Evolutionary conservation across 78 protist species (phyloP), one percentile per base, ranked within the genome.

Genomic region (Anaeramoeba ignava): DNA sequence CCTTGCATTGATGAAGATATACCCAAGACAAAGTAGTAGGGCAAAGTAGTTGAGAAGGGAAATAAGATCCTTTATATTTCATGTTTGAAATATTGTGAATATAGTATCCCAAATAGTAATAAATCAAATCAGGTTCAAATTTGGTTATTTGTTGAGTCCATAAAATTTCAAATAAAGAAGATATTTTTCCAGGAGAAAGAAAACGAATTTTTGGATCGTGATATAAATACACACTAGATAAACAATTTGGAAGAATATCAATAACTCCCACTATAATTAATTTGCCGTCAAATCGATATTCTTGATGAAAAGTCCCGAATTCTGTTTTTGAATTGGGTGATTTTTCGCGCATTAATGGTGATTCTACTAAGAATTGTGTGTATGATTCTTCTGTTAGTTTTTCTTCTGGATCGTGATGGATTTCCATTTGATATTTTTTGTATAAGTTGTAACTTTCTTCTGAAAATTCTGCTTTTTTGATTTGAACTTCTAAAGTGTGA

Each of bases 201-300:
- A 12, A 38, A 31, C 41, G 17, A 83, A 3, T 79, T 17, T 88
- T 87, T 33, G 96, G 94, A 83, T 93, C 94, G 81, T 92, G 92
- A 54, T 89, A 68, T 68, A 90, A 81, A 36, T 93, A 93, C 2
- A 92, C 94, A 40, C 93, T 89, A 2, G 92, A 88, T 33, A 93
- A n/a, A 54, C 94, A 91, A n/a, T 34, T 0, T 33, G 94, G 94
- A 2, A 92, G 80, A 0, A 93, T 54, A 83, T 93, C 96, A 31
- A 93, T 42, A 2, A 93, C 91, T 33, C 93, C 92, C 0, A 93
- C 91, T 12, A 92, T 94, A 40, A 92, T 78, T 38, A 93, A 82
- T 40, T 79, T 34, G 3, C 93, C 94, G 40, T 92, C 94, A 1
- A 93, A 8, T 34, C 91, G 85, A 41, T 92, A 93, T 40, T 86